Conservation (phyloP, 1,284 basidiomycete species). For the Pseudomicrostroma phylloplanum region DNA sequence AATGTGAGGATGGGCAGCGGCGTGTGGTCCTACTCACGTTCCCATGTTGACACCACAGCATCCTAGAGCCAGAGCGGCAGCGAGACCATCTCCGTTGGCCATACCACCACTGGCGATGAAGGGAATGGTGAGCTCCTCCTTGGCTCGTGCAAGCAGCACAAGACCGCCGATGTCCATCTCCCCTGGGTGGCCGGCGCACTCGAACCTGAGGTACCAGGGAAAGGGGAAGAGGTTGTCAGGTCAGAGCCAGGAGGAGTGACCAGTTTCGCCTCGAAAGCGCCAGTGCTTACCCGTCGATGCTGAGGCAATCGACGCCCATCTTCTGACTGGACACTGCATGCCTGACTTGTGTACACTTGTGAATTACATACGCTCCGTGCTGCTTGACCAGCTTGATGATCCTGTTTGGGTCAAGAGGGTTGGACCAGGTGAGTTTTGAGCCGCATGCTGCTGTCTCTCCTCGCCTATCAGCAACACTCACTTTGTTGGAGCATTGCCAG, state of each 20-base stretch:
- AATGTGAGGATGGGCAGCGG: background rate
- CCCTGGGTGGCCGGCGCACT: constrained; percentile 85
- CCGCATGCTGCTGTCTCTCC: too few species aligned
- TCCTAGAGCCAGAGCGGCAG: constrained; percentile 73
- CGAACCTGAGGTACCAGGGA: constrained; percentile 15
- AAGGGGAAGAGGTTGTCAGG: background rate
- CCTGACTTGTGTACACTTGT: constrained; percentile 75
- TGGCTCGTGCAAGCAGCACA: constrained; percentile 82
- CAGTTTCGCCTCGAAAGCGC: background rate
- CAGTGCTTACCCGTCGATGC: constrained; percentile 38
- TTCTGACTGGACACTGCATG: constrained; percentile 63
- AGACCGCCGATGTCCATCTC: constrained; percentile 89
- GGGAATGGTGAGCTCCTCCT: constrained; percentile 73
- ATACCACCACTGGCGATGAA: constrained; percentile 78
- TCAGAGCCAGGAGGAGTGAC: background rate
- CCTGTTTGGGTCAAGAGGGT: constrained; percentile 55
- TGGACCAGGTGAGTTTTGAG: too few species aligned
- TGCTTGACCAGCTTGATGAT: constrained; percentile 76
- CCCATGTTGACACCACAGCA: constrained; percentile 53
- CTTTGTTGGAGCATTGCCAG: constrained; percentile 66
- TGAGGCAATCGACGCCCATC: constrained; percentile 72
- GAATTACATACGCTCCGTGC: constrained; percentile 68
- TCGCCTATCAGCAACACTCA: background rate
- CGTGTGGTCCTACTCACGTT: constrained; percentile 14
- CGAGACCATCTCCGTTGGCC: constrained; percentile 64